Evolutionary conservation across 176 grass and related monocot genomes (phyloP).

Genomic region (Urochloa ruziziensis): DNA sequence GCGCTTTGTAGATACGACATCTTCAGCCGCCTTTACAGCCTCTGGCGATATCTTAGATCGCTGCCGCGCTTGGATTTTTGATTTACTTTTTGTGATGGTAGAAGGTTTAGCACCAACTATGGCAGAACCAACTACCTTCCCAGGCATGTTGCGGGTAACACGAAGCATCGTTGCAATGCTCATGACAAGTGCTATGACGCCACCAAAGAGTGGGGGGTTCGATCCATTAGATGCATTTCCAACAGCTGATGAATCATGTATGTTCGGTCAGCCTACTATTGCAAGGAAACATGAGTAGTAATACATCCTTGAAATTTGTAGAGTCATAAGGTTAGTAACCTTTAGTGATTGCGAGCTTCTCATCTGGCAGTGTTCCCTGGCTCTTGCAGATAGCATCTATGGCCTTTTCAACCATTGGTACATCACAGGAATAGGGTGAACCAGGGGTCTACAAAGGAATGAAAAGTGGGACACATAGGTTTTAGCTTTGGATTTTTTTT

Average conservation of each 20-base stretch:
- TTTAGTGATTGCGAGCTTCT: conserved; percentile 72
- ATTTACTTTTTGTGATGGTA: background rate
- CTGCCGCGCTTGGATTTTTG: conserved; percentile 10
- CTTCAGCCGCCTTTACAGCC: conserved; percentile 35
- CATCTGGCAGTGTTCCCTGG: conserved; percentile 45
- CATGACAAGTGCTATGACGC: conserved; percentile 79
- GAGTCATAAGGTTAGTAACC: conserved; percentile 40
- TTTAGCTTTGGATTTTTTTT: background rate
- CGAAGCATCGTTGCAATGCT: conserved; percentile 71
- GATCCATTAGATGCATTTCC: conserved; percentile 49
- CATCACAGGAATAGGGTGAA: conserved; percentile 64
- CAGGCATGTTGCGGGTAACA: conserved; percentile 58
- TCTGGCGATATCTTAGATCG: conserved; percentile 21
- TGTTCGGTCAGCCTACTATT: background rate
- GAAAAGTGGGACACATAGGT: background rate
- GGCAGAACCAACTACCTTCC: conserved; percentile 40
- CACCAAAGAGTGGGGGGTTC: conserved; percentile 54
- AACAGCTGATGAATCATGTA: conserved; percentile 46
- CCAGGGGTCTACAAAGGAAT: conserved; percentile 18
- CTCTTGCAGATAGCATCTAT: conserved; percentile 63
- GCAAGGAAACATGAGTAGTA: background rate
- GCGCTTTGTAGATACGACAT: conserved; percentile 46
- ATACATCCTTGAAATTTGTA: background rate
- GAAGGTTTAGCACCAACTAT: conserved; percentile 23
- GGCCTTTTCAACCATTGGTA: conserved; percentile 84